Evolutionary conservation across 352 stramenopile genomes (phyloP).

Genomic region (Phytophthora citrophthora): DNA sequence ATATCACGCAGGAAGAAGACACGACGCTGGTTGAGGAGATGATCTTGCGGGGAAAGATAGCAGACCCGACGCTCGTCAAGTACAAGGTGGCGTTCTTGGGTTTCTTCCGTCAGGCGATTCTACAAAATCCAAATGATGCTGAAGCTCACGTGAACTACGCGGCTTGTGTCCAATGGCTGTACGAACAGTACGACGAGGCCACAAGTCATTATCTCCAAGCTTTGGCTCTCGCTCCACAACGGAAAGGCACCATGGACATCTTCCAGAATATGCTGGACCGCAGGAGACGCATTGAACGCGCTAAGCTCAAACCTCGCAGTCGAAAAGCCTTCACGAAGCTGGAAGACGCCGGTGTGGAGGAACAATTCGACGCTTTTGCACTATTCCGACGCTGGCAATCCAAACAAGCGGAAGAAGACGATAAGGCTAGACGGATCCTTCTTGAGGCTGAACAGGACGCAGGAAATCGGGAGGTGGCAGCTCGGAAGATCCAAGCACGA

Average conservation of each 20-base stretch:
- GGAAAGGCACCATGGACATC: conserved; percentile 63
- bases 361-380: conserved; percentile 68
- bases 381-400: conserved; percentile 76
- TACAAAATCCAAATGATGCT: conserved; percentile 61
- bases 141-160: conserved; percentile 87
- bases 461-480: conserved; percentile 34
- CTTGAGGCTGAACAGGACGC: conserved; percentile 40
- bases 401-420: conserved; percentile 58
- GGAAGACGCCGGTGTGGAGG: conserved; percentile 42
- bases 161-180: conserved; percentile 77
- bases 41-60: conserved; percentile 58
- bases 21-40: conserved; percentile 68
- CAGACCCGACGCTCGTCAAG: conserved; percentile 61
- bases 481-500: conserved; percentile 68
- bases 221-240: conserved; percentile 68
- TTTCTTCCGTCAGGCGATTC: conserved; percentile 79
- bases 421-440: conserved; percentile 34
- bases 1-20: conserved; percentile 79
- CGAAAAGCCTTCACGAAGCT: conserved; percentile 18
- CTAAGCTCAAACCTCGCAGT: conserved; percentile 33
- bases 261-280: conserved; percentile 83
- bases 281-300: conserved; percentile 43
- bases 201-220: conserved; percentile 71
- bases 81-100: conserved; percentile 83
- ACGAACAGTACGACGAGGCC: conserved; percentile 64